These are phyloP conservation scores for Mycena capillaripes DNA, from an alignment of 768 basidiomycete species.

Conservation along the genomic window DNA sequence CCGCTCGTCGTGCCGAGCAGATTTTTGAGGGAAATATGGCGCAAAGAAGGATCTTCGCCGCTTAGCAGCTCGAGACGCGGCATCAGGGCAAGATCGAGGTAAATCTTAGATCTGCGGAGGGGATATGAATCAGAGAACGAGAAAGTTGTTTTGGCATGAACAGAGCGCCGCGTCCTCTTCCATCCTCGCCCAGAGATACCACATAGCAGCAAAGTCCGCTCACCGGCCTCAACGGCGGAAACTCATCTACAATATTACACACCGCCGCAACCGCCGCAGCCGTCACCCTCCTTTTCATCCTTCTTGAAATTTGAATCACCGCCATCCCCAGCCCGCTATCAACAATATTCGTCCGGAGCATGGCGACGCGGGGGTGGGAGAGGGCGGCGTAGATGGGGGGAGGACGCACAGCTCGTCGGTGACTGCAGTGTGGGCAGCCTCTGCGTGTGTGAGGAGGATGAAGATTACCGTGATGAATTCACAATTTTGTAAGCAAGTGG, in stretches of 20 bases:
- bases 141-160: too few relatives aligned
- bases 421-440: conserved; percentile 69
- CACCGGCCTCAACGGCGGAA: conserved; percentile 84
- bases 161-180: too few relatives aligned
- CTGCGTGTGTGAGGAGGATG: conserved; percentile 81
- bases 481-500: conserved; percentile 61
- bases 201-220: conserved; percentile 45
- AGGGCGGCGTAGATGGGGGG: conserved; percentile 66
- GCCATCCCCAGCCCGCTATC: conserved; percentile 85
- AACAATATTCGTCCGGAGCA: conserved; percentile 86
- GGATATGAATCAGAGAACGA: not conserved
- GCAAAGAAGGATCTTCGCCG: conserved; percentile 67
- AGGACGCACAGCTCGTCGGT: conserved; percentile 70
- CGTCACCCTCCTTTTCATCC: conserved; percentile 71
- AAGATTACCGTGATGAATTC: conserved; percentile 79
- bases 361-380: conserved; percentile 73
- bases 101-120: conserved; percentile 55
- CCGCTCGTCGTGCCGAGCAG: conserved; percentile 73
- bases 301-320: conserved; percentile 67
- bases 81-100: conserved; percentile 79
- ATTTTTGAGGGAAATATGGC: conserved; percentile 84
- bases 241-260: conserved; percentile 90
- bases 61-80: conserved; percentile 71
- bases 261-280: conserved; percentile 80
- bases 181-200: too few relatives aligned